These are phyloP conservation scores for Triadica sebifera DNA, from an alignment of 345 rosid species.

Conservation along the genomic window DNA sequence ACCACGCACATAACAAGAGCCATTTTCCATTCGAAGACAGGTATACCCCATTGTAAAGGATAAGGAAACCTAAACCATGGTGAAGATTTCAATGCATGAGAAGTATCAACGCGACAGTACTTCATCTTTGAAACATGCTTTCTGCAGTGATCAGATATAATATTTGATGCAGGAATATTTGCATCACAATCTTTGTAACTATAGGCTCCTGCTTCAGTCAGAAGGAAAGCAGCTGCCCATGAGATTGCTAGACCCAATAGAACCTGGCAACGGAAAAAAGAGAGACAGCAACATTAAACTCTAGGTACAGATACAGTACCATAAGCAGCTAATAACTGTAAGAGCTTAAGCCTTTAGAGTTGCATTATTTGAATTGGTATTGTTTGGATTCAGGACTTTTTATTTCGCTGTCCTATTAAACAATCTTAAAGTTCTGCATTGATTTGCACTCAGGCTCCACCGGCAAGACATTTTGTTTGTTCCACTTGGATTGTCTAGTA, in stretches of 20 bases:
- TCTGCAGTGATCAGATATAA: conserved; percentile 83
- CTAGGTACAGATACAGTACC: not conserved
- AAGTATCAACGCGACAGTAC: conserved; percentile 83
- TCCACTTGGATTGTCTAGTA: not conserved
- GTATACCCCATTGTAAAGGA: conserved; percentile 98
- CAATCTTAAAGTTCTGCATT: not conserved
- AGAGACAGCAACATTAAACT: conserved; percentile 1
- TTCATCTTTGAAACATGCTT: conserved; percentile 75
- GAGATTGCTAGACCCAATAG: conserved; percentile 91
- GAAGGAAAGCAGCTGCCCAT: conserved; percentile 87
- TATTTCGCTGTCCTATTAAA: not conserved
- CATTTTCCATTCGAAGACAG: conserved; percentile 87
- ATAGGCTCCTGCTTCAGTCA: conserved; percentile 84
- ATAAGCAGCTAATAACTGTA: not conserved
- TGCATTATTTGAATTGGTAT: not conserved
- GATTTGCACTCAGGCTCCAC: not conserved
- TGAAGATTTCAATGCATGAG: conserved; percentile 73
- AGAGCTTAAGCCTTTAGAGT: not conserved
- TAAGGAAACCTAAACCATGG: conserved; percentile 99
- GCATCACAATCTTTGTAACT: conserved; percentile 79
- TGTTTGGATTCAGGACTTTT: not conserved
- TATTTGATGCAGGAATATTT: conserved; percentile 71
- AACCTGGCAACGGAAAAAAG: conserved; percentile 50
- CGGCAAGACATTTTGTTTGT: not conserved
- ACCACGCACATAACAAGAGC: conserved; percentile 87